Evolutionary conservation across 1,284 basidiomycete genomes (phyloP).

Genomic region (Wolfiporia cocos): DNA sequence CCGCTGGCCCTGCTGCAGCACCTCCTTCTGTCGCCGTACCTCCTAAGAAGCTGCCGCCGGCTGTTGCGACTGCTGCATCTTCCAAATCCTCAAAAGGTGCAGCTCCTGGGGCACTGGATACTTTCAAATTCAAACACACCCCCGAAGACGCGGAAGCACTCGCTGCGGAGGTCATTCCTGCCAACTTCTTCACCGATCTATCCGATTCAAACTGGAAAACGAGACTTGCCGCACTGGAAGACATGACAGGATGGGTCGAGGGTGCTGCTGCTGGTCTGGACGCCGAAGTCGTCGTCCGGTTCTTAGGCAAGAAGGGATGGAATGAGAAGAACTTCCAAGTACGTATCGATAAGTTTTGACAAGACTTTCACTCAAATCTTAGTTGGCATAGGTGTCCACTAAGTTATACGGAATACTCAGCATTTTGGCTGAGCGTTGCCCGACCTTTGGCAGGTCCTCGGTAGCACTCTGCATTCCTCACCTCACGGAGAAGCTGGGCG

Average conservation of each 20-base stretch:
- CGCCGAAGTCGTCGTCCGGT: constrained; percentile 87
- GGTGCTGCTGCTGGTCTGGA: constrained; percentile 67
- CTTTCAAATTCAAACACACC: constrained; percentile 88
- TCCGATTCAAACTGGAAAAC: constrained; percentile 93
- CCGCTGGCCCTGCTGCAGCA: constrained; percentile 20
- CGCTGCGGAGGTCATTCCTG: constrained; percentile 73
- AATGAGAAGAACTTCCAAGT: constrained; percentile 99
- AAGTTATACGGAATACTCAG: constrained; percentile 80
- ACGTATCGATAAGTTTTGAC: no score
- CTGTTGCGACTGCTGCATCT: constrained; percentile 37
- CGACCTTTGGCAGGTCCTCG: constrained; percentile 84
- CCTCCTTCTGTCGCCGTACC: constrained; percentile 31
- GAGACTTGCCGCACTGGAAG: constrained; percentile 82
- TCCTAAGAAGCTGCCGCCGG: constrained; percentile 39
- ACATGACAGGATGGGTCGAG: constrained; percentile 83
- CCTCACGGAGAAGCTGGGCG: constrained; percentile 92
- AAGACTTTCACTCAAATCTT: constrained; percentile 3
- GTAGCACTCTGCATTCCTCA: constrained; percentile 82
- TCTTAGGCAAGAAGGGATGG: constrained; percentile 93
- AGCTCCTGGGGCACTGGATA: constrained; percentile 58
- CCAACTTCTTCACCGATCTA: constrained; percentile 66
- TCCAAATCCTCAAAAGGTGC: constrained; percentile 45
- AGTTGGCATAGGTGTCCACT: constrained; percentile 66
- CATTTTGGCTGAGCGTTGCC: constrained; percentile 72
- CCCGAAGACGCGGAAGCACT: constrained; percentile 90